Percentiles rank a stretch among this genome's conserved stretches.
These are phyloP conservation scores for Staphylotrichum longicolle DNA, from an alignment of 495 filamentous ascomycete species.

Conservation along the genomic window DNA sequence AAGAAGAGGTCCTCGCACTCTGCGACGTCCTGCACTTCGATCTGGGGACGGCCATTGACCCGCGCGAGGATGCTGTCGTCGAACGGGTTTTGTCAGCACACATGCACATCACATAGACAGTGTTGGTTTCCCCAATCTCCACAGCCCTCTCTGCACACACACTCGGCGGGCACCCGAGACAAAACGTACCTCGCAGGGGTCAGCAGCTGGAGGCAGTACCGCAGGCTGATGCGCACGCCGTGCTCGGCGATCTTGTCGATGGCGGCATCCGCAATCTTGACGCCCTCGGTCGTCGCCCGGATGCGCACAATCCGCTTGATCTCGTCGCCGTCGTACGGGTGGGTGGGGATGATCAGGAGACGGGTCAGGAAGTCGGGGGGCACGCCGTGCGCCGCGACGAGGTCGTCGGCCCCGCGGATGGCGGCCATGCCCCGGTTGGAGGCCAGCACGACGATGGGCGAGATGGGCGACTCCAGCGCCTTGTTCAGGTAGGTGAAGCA, in stretches of 20 bases:
- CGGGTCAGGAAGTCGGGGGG: slow-evolving; percentile 89
- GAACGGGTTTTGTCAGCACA: slow-evolving; percentile 15
- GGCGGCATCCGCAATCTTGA: slow-evolving; percentile 76
- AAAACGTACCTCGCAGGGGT: slow-evolving; percentile 67
- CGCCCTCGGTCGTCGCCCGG: slow-evolving; percentile 75
- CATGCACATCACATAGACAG: no score
- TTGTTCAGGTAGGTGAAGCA: slow-evolving; percentile 99
- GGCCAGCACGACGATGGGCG: slow-evolving; percentile 94
- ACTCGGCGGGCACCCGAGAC: slow-evolving; percentile 8
- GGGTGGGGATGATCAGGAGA: slow-evolving; percentile 91
- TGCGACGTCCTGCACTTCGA: slow-evolving; percentile 78
- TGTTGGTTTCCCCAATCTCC: background rate
- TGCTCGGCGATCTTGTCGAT: slow-evolving; percentile 81
- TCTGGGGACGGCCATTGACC: slow-evolving; percentile 67
- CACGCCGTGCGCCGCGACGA: slow-evolving; percentile 85
- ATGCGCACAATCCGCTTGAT: slow-evolving; percentile 85
- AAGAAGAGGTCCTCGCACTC: slow-evolving; percentile 90
- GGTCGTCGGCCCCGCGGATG: slow-evolving; percentile 80
- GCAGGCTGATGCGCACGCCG: slow-evolving; percentile 79
- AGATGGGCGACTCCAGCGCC: slow-evolving; percentile 87
- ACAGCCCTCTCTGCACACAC: slow-evolving; percentile 7
- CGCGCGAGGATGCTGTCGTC: slow-evolving; percentile 52
- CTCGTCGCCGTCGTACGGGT: slow-evolving; percentile 77
- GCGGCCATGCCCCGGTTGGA: slow-evolving; percentile 91
- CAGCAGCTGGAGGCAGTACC: slow-evolving; percentile 89